Evolutionary conservation across 2,329 filamentous ascomycete species (phyloP).

Genomic region (Peltaster fructicola): DNA sequence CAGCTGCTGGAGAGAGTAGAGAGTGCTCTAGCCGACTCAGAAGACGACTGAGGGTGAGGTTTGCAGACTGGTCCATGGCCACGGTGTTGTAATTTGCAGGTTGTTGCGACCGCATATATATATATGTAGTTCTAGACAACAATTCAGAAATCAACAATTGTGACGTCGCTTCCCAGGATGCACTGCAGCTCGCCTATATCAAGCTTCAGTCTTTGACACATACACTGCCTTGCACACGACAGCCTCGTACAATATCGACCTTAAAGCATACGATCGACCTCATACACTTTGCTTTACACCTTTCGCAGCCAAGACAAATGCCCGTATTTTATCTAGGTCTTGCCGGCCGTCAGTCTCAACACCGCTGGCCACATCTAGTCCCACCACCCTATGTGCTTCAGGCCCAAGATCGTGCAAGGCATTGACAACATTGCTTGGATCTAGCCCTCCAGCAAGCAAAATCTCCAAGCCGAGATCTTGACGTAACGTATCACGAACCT

Average conservation of each 20-base stretch:
- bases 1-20: conserved; percentile 40
- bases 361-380: conserved; percentile 86
- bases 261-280: not conserved
- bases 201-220: too few relatives aligned
- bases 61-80: conserved; percentile 19
- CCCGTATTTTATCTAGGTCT: conserved; percentile 59
- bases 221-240: too few relatives aligned
- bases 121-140: too few relatives aligned
- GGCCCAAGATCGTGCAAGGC: conserved; percentile 46
- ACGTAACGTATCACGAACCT: conserved; percentile 48
- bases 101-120: too few relatives aligned
- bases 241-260: too few relatives aligned
- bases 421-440: conserved; percentile 57
- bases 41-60: conserved; percentile 37
- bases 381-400: conserved; percentile 44
- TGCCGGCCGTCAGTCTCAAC: conserved; percentile 75
- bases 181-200: too few relatives aligned
- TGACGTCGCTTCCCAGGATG: too few relatives aligned
- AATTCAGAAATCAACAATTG: too few relatives aligned
- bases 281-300: conserved; percentile 6
- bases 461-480: conserved; percentile 55
- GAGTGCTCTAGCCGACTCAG: conserved; percentile 48
- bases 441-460: conserved; percentile 71
- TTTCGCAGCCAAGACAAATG: conserved; percentile 65
- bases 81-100: not conserved